Percentiles rank a stretch among this genome's conserved stretches.
phyloP scores from a whole-genome alignment of 2,329 filamentous ascomycete species.

The Aspergillus texensis region DNA sequence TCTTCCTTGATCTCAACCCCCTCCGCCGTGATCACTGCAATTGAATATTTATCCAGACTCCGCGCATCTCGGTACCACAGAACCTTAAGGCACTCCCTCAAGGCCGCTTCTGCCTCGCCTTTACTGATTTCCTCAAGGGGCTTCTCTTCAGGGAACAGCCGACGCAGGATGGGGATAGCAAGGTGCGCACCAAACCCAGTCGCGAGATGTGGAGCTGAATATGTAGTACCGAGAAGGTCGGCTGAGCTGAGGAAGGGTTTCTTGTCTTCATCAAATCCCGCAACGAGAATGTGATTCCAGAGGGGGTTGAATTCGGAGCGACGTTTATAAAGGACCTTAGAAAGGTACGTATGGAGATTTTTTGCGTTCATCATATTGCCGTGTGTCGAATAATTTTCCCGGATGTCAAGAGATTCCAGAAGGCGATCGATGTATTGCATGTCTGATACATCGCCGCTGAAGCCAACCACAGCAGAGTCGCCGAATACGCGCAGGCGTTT shows the following conservation, averaged over 20 bases:
- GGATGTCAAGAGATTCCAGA: conserved; percentile 80
- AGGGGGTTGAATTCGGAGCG: conserved; percentile 95
- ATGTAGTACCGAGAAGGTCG: conserved; percentile 91
- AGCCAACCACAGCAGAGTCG: conserved; percentile 80
- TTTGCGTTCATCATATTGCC: conserved; percentile 73
- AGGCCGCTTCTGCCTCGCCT: conserved; percentile 76
- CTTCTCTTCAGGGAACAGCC: conserved; percentile 80
- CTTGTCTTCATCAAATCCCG: conserved; percentile 76
- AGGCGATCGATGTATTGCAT: conserved; percentile 98
- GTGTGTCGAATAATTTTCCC: conserved; percentile 76
- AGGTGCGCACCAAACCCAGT: conserved; percentile 94
- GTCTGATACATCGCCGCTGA: conserved; percentile 95
- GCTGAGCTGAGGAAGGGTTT: conserved; percentile 89
- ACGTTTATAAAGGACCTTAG: conserved; percentile 94
- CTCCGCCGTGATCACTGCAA: conserved; percentile 85
- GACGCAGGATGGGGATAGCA: conserved; percentile 87
- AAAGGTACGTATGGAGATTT: conserved; percentile 94
- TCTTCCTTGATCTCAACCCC: conserved; percentile 83
- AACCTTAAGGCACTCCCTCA: conserved; percentile 98
- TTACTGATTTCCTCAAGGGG: conserved; percentile 69
- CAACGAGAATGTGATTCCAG: conserved; percentile 94
- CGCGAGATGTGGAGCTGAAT: conserved; percentile 81
- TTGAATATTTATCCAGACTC: conserved; percentile 86
- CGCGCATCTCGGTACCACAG: conserved; percentile 96
- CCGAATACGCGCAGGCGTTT: conserved; percentile 93